These are phyloP conservation scores for Halophytophthora batemanensis DNA, from an alignment of 352 stramenopile species.

Conservation along the genomic window DNA sequence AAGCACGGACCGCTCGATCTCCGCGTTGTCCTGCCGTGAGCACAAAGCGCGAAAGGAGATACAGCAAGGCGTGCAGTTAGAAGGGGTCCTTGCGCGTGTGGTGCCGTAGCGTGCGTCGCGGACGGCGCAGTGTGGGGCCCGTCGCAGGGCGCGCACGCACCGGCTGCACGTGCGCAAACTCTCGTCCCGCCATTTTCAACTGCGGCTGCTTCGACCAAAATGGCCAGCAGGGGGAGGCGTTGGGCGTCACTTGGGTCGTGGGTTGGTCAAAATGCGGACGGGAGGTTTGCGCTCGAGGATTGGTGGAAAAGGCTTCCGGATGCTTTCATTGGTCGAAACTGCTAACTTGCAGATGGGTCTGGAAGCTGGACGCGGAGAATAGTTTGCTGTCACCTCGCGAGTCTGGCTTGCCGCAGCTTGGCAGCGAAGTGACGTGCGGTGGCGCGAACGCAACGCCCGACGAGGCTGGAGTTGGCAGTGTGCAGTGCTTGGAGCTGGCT, in stretches of 20 bases:
- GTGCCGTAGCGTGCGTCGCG: too few species aligned
- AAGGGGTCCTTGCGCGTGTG: neutral
- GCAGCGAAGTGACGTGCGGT: too few species aligned
- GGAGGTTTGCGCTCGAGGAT: constrained; percentile 5
- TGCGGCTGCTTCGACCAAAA: neutral
- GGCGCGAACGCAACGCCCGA: too few species aligned
- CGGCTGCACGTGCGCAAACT: constrained; percentile 78
- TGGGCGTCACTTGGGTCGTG: too few species aligned
- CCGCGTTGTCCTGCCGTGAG: constrained; percentile 69
- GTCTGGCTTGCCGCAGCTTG: too few species aligned
- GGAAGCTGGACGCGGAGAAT: too few species aligned
- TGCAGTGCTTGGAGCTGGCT: too few species aligned
- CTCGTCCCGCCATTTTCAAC: constrained; percentile 46
- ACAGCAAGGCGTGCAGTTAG: constrained; percentile 6
- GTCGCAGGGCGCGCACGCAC: constrained; percentile 28
- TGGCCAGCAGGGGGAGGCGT: too few species aligned
- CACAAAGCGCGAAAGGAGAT: neutral
- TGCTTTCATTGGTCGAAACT: neutral
- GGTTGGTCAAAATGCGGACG: too few species aligned
- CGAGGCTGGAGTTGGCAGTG: too few species aligned
- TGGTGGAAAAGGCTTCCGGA: constrained; percentile 29
- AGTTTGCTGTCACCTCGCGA: constrained; percentile 9
- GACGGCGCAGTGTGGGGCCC: neutral
- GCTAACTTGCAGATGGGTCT: too few species aligned
- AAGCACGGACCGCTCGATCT: constrained; percentile 79